Evolutionary conservation across 2,329 filamentous ascomycete genomes (phyloP), one percentile per base, ranked within the genome.

Genomic region (Paraphoma sp.): DNA sequence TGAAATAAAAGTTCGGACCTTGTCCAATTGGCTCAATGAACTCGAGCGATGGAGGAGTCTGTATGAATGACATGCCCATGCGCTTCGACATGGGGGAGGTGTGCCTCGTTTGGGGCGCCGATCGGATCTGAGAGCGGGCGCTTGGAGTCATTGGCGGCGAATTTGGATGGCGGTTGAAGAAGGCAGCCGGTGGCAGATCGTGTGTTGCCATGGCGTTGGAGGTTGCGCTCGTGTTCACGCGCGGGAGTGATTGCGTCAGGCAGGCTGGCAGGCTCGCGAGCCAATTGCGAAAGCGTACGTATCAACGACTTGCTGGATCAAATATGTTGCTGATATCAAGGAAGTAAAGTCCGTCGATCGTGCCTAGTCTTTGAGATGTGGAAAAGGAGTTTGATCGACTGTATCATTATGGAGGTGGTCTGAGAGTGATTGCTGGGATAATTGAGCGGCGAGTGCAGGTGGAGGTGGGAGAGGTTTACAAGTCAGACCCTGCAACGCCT

Each of bases 361-460:
- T 67, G 68, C 65, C 65, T 68, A 59, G 61, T 63, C 64, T 67
- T 72, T 60, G 64, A 63, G 65, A 65, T 71, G 54, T 65, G 69
- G 64, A 69, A 69, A 53, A 70, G 70, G 60, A 65, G 67, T 57
- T 76, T 73, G 65, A 71, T 67, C 68, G 72, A 74, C 70, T 75
- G 65, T 77, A 73, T 75, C 75, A 78, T 78, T 74, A 76, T 77
- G 68, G 64, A 70, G 63, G 65, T 67, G 67, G 56, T 63, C 61
- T 63, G 64, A 63, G 65, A 59, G 64, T 61, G 67, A 64, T 65
- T 70, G 69, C 63, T 60, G 63, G 61, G 63, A 64, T 62, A 62
- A 63, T 63, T 72, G 71, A 70, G 70, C 67, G 68, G 65, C 71
- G 64, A 70, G 62, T 59, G 55, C 65, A 65, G 69, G 64, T 65